Evolutionary conservation across 2,329 filamentous ascomycete species (phyloP), one percentile per base, ranked within the genome.

Genomic region (Trichoderma asperellum): DNA sequence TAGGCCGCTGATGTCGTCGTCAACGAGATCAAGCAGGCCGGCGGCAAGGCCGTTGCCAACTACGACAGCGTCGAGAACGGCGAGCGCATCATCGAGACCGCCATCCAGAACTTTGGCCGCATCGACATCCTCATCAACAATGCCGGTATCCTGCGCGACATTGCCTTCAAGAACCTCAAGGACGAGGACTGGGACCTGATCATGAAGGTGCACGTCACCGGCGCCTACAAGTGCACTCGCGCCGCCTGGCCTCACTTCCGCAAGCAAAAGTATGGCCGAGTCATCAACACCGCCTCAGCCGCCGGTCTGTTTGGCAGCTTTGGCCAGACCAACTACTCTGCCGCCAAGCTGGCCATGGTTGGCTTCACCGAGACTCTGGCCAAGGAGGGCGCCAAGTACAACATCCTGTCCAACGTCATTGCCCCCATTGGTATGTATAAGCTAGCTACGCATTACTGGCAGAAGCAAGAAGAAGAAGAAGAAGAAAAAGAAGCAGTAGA

Each of bases 121-220:
- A 88, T 99, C 81, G 95, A 99, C 81, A 85, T 99, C 73, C 90
- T 99, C 76, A 91, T 99, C 83, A 99, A 99, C 87, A 99, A 98
- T 79, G 96, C 96, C 71, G 95, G 96, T 77, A 98, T 98, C 78
- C 87, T 97, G 71, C 91, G 95, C 71, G 94, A 98, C 83, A 81
- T 98, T 78, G 95, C 92, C 87, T 98, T 99, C 86, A 97, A 97
- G 88, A 98, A 98, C 84, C 96, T 98, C 88, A 96, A 91, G 81
- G 96, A 99, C 80, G 83, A 91, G 78, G 96, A 99, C 81, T 99
- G 96, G 96, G 95, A 99, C 79, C 84, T 97, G 74, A 92, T 97
- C 79, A 92, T 95, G 82, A 91, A 89, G 79, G 95, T 98, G 69
- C 95, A 99, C 82, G 90, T 97, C 76, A 92, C 89, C 78, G 96